phyloP scores from a whole-genome alignment of 75 land plant species.

The Adiantum capillusveneris region DNA sequence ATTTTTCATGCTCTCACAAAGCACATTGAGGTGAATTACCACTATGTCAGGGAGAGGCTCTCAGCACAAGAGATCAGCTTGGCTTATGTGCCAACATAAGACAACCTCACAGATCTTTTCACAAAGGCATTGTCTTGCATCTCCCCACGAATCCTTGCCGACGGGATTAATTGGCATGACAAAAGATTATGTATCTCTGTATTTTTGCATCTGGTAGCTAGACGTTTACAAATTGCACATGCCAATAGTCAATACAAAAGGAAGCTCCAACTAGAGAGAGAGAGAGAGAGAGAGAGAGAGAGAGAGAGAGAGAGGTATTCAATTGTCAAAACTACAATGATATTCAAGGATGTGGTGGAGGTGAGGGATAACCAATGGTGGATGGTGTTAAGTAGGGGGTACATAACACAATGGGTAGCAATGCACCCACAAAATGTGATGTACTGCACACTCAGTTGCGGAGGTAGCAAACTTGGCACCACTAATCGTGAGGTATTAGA shows the following conservation, averaged over 20 bases:
- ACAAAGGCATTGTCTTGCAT: no score
- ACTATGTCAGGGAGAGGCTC: no score
- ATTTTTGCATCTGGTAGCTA: conserved; percentile 97
- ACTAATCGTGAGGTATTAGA: conserved; percentile 70
- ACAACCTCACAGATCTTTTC: no score
- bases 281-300: no score
- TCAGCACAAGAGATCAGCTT: no score
- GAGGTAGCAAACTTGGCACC: conserved; percentile 77
- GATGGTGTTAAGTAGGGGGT: conserved; percentile 77
- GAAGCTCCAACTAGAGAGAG: no score
- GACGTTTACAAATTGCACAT: no score
- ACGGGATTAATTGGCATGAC: conserved; percentile 83
- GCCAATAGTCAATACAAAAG: no score
- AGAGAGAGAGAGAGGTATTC: no score
- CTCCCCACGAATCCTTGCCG: conserved; percentile 98
- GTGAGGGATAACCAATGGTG: conserved; percentile 98
- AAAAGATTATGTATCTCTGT: conserved; percentile 76
- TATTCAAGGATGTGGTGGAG: conserved; percentile 87
- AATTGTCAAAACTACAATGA: conserved; percentile 93
- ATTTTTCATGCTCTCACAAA: no score
- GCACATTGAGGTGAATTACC: no score
- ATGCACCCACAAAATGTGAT: conserved; percentile 91
- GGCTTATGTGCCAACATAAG: no score
- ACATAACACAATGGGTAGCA: conserved; percentile 94
- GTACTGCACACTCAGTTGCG: conserved; percentile 68